Evolutionary conservation across 202 grass and related monocot genomes (phyloP).

Genomic region (Setaria italica): DNA sequence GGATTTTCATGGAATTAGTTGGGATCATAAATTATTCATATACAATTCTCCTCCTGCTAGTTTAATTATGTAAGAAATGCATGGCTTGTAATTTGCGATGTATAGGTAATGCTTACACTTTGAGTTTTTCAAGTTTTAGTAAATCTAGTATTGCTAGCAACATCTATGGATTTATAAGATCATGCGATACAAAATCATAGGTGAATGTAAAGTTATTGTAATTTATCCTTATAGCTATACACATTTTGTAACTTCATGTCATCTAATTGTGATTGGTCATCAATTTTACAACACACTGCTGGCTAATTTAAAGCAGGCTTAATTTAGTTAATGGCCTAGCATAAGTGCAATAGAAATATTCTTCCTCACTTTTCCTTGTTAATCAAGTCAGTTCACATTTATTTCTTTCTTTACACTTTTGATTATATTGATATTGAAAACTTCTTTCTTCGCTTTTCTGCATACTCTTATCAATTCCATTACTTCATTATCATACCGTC

Average conservation of each 20-base stretch:
- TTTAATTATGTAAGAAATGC: constrained; percentile 4
- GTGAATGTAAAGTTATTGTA: background rate
- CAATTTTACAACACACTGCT: background rate
- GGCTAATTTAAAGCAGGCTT: constrained; percentile 21
- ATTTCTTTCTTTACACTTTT: constrained; percentile 8
- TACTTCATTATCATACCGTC: constrained; percentile 17
- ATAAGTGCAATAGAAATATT: background rate
- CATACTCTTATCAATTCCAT: constrained; percentile 24
- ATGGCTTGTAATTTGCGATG: constrained; percentile 1
- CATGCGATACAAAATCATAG: constrained; percentile 17
- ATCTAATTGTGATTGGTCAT: background rate
- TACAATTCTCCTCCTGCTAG: background rate
- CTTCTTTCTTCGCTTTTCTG: constrained; percentile 19
- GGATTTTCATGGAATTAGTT: background rate
- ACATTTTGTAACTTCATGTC: background rate
- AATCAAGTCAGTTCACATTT: background rate
- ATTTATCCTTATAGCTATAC: background rate
- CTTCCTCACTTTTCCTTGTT: constrained; percentile 17
- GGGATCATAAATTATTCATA: background rate
- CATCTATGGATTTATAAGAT: constrained; percentile 2
- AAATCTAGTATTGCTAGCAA: background rate
- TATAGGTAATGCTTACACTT: constrained; percentile 24
- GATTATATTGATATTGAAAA: constrained; percentile 1
- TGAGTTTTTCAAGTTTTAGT: background rate
- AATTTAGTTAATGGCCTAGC: background rate